These are phyloP conservation scores for Dactylorhiza incarnata DNA, from an alignment of 106 monocot genomes.

Conservation along the genomic window DNA sequence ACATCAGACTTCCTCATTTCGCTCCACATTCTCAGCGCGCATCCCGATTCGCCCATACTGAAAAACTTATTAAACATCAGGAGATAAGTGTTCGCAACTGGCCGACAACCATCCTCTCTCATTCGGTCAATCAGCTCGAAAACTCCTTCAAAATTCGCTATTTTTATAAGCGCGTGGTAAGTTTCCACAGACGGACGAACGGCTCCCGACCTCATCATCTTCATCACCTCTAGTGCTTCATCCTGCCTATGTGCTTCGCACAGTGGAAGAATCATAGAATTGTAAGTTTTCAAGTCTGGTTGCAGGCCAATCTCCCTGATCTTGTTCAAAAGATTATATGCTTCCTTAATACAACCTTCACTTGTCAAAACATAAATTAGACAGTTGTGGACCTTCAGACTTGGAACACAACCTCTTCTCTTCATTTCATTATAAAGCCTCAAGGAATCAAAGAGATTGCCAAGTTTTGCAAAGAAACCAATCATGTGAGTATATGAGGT, in stretches of 20 bases:
- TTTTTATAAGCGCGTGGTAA: constrained; percentile 60
- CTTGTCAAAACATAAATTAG: constrained; percentile 60
- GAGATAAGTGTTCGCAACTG: constrained; percentile 43
- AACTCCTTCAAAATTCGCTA: constrained; percentile 38
- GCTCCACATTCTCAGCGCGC: constrained; percentile 61
- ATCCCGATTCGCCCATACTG: constrained; percentile 36
- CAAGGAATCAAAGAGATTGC: constrained; percentile 72
- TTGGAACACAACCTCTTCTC: constrained; percentile 61
- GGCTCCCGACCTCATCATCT: constrained; percentile 53
- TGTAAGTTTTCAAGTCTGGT: constrained; percentile 56
- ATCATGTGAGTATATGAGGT: constrained; percentile 75
- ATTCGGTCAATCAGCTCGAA: constrained; percentile 50
- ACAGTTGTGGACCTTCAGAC: constrained; percentile 49
- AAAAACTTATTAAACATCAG: constrained; percentile 55
- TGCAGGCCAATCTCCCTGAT: constrained; percentile 42
- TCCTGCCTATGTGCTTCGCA: constrained; percentile 64
- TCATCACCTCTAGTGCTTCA: constrained; percentile 47
- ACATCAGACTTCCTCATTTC: constrained; percentile 53
- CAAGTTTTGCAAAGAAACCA: constrained; percentile 56
- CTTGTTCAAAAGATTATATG: constrained; percentile 43
- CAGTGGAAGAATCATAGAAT: constrained; percentile 61
- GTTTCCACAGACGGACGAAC: constrained; percentile 48
- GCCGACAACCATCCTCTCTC: constrained; percentile 43
- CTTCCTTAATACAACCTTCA: constrained; percentile 65
- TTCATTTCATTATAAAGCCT: constrained; percentile 92